Conservation (phyloP, 371 early-diverging fungal species). For the Dentiscutata heterogama region DNA sequence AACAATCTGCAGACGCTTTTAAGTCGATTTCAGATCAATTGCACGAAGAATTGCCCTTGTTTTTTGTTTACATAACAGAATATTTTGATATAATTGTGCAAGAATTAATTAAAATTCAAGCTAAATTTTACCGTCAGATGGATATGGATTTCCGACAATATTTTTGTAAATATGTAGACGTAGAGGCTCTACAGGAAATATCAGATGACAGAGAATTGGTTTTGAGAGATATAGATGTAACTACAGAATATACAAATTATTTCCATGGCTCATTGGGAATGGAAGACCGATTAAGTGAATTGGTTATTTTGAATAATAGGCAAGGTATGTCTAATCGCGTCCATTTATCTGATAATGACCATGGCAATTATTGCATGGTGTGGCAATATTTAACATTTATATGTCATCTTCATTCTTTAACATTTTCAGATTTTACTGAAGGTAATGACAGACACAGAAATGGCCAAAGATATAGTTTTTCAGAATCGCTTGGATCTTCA, state of each 20-base stretch:
- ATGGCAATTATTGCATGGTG: not conserved
- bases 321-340: not conserved
- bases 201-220: slow-evolving; percentile 38
- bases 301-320: not conserved
- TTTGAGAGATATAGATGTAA: slow-evolving; percentile 32
- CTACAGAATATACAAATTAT: slow-evolving; percentile 23
- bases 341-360: not conserved
- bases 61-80: slow-evolving; percentile 66
- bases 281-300: not conserved
- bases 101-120: slow-evolving; percentile 71
- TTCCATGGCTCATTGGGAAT: not conserved
- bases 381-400: not conserved
- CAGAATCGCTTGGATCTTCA: slow-evolving; percentile 7
- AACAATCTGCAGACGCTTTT: slow-evolving; percentile 79
- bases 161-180: slow-evolving; percentile 37
- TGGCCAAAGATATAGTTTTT: not conserved
- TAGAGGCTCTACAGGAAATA: slow-evolving; percentile 29
- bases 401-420: not conserved
- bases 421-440: not conserved
- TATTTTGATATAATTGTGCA: slow-evolving; percentile 73
- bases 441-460: not conserved
- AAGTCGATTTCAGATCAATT: slow-evolving; percentile 80
- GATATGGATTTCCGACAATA: slow-evolving; percentile 40
- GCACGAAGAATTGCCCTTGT: slow-evolving; percentile 79
- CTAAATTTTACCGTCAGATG: slow-evolving; percentile 51